These are phyloP conservation scores for Dactylonectria macrodidyma DNA, from an alignment of 2,329 filamentous ascomycete genomes.

Conservation along the genomic window DNA sequence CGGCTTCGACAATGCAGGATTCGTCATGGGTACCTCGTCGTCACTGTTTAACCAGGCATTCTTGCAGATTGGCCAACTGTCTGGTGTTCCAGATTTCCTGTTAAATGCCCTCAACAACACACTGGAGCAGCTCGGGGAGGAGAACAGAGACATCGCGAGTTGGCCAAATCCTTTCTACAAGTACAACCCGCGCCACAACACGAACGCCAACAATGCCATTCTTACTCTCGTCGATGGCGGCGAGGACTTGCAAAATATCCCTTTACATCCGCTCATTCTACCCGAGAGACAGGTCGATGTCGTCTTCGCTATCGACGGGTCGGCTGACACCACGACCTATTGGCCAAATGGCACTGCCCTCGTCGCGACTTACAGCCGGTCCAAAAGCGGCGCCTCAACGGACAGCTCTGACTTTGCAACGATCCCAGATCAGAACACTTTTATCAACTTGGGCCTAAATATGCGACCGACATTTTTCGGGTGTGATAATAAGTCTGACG, in stretches of 20 bases:
- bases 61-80: conserved; percentile 64
- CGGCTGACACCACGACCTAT: conserved; percentile 76
- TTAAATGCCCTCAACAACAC: conserved; percentile 66
- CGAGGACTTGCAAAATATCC: conserved; percentile 84
- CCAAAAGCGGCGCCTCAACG: conserved; percentile 63
- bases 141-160: conserved; percentile 80
- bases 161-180: conserved; percentile 84
- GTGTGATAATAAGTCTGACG: conserved; percentile 67
- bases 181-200: conserved; percentile 73
- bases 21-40: conserved; percentile 87
- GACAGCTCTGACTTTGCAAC: conserved; percentile 81
- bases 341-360: conserved; percentile 87
- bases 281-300: conserved; percentile 81
- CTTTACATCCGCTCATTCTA: conserved; percentile 83
- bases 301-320: conserved; percentile 85
- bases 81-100: conserved; percentile 61
- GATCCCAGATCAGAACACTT: conserved; percentile 82
- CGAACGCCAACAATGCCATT: conserved; percentile 64
- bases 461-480: conserved; percentile 85
- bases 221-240: conserved; percentile 86
- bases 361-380: conserved; percentile 81
- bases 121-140: conserved; percentile 68
- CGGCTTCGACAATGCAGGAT: conserved; percentile 88
- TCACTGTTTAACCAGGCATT: conserved; percentile 88
- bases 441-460: conserved; percentile 83